These are phyloP conservation scores for Anisodus acutangulus DNA, from an alignment of 257 asterid genomes.

Conservation along the genomic window DNA sequence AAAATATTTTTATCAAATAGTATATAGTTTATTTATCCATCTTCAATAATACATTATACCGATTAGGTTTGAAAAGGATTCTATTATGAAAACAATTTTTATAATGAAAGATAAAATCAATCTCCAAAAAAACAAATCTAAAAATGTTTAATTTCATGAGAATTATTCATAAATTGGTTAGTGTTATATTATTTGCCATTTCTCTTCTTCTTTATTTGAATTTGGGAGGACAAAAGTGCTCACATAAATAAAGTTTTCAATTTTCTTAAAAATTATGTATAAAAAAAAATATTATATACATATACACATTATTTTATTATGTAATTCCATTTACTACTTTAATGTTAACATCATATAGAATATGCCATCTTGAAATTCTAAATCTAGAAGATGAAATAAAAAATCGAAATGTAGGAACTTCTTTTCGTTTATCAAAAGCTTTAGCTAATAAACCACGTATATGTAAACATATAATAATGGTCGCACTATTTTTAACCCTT, in stretches of 20 bases:
- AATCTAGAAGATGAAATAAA: background rate
- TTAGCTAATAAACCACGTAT: constrained; percentile 37
- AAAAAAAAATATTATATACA: too few species aligned
- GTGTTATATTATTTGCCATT: background rate
- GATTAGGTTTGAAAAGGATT: background rate
- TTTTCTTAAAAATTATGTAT: too few species aligned
- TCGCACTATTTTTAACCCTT: background rate
- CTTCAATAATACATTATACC: background rate
- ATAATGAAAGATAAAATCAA: background rate
- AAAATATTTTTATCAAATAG: too few species aligned
- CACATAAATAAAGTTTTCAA: too few species aligned
- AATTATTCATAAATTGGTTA: too few species aligned
- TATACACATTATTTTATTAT: background rate
- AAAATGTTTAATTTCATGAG: background rate
- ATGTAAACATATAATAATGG: constrained; percentile 2
- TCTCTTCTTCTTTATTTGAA: background rate
- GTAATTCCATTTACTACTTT: constrained; percentile 28
- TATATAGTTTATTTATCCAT: too few species aligned
- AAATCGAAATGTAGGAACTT: background rate
- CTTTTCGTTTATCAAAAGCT: constrained; percentile 41
- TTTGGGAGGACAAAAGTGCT: background rate
- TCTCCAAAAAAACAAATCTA: background rate
- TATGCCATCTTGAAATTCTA: constrained; percentile 46
- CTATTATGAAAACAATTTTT: background rate
- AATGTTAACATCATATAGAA: constrained; percentile 42